Conservation (phyloP, 345 rosid genomes). For the Sisymbrium irio region DNA sequence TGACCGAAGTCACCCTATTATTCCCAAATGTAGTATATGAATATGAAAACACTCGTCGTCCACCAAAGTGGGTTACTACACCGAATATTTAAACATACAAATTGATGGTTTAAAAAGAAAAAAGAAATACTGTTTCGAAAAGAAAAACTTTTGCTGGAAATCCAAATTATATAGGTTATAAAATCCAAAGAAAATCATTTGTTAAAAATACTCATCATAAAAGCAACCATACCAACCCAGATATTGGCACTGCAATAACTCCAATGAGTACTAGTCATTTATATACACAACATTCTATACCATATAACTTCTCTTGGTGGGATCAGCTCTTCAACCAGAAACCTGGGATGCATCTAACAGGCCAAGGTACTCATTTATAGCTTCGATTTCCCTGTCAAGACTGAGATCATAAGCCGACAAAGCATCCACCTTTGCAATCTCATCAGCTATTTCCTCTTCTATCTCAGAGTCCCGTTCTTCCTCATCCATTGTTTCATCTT, state of each 20-base stretch:
- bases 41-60: too few relatives aligned
- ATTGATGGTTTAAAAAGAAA: too few relatives aligned
- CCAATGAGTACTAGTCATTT: too few relatives aligned
- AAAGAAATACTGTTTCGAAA: too few relatives aligned
- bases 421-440: slow-evolving; percentile 50
- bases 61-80: too few relatives aligned
- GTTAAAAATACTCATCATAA: not conserved
- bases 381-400: slow-evolving; percentile 67
- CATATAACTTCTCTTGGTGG: not conserved
- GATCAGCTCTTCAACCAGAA: slow-evolving; percentile 13
- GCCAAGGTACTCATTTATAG: slow-evolving; percentile 60
- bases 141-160: too few relatives aligned
- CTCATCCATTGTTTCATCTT: slow-evolving; percentile 52
- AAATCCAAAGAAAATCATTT: too few relatives aligned
- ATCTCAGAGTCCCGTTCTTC: slow-evolving; percentile 66
- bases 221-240: slow-evolving; percentile 14
- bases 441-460: slow-evolving; percentile 67
- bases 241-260: not conserved
- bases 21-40: too few relatives aligned
- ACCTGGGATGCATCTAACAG: slow-evolving; percentile 48
- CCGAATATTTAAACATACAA: too few relatives aligned
- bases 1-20: too few relatives aligned
- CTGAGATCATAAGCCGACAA: slow-evolving; percentile 78
- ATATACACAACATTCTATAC: not conserved
- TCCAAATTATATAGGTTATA: too few relatives aligned